These are phyloP conservation scores for Penicillium nucicola DNA, from an alignment of 495 filamentous ascomycete species.

Conservation along the genomic window DNA sequence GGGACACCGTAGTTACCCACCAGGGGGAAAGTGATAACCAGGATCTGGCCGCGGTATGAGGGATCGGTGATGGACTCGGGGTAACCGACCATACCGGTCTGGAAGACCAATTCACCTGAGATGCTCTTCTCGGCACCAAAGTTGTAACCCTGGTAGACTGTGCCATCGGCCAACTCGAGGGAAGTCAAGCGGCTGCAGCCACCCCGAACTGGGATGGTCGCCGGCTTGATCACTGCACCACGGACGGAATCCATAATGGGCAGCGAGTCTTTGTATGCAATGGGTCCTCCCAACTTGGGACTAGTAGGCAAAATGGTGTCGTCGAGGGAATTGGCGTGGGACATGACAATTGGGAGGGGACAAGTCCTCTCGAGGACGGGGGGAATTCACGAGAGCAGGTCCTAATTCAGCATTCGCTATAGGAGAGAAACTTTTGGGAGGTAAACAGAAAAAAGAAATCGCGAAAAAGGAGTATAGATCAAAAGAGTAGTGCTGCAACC, in stretches of 20 bases:
- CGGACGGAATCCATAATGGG: slow-evolving; percentile 32
- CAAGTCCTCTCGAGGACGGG: slow-evolving; percentile 48
- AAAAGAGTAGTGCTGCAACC: slow-evolving; percentile 4
- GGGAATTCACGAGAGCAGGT: slow-evolving; percentile 27
- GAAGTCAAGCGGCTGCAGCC: slow-evolving; percentile 60
- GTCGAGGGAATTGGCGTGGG: slow-evolving; percentile 28
- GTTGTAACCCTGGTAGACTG: slow-evolving; percentile 85
- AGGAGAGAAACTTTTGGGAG: slow-evolving; percentile 17
- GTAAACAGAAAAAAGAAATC: neutral
- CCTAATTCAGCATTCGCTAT: slow-evolving; percentile 46
- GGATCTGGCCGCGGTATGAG: slow-evolving; percentile 87
- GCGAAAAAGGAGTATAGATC: neutral
- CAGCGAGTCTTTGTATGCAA: slow-evolving; percentile 34
- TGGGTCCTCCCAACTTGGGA: slow-evolving; percentile 33
- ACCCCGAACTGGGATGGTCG: slow-evolving; percentile 37
- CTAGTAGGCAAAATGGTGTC: slow-evolving; percentile 34
- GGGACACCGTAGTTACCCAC: slow-evolving; percentile 96
- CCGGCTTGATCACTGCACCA: slow-evolving; percentile 49
- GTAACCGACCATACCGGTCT: slow-evolving; percentile 99
- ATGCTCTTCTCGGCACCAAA: slow-evolving; percentile 91
- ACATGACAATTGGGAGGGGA: slow-evolving; percentile 34
- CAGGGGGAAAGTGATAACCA: slow-evolving; percentile 86
- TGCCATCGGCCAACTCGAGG: slow-evolving; percentile 88
- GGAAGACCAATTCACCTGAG: slow-evolving; percentile 96
- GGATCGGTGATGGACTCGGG: slow-evolving; percentile 93